Percentiles rank a stretch among this genome's conserved stretches.
Conservation (phyloP, 257 asterid species). For the Solanum okadae region DNA sequence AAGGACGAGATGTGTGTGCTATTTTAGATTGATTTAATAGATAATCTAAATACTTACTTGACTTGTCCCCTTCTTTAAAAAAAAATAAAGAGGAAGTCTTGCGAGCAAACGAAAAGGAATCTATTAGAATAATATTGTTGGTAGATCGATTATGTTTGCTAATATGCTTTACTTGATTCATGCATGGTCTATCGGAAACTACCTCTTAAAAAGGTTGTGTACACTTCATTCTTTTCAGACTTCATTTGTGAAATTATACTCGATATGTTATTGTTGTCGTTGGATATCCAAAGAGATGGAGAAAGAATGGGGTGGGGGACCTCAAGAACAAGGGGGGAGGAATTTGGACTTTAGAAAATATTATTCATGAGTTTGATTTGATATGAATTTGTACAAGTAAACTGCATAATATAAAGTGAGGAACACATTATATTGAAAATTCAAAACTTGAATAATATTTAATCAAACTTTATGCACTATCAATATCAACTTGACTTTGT, state of each 20-base stretch:
- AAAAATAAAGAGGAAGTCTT: neutral
- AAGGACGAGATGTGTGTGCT: neutral
- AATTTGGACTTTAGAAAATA: neutral
- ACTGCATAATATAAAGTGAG: neutral
- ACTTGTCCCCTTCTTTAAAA: neutral
- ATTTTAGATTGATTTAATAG: neutral
- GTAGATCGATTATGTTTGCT: neutral
- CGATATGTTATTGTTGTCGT: neutral
- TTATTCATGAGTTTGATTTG: neutral
- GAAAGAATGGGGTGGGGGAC: neutral
- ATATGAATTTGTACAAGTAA: neutral
- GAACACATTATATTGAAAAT: neutral
- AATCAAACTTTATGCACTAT: neutral
- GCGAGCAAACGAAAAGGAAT: neutral
- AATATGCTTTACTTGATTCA: neutral
- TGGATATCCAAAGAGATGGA: neutral
- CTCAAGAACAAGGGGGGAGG: neutral
- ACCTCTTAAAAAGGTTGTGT: neutral
- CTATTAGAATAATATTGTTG: neutral
- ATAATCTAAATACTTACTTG: neutral
- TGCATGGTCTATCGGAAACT: neutral
- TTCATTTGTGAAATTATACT: neutral
- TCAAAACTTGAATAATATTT: neutral
- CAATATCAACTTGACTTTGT: neutral
- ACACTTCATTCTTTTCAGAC: neutral